Base-by-base conservation (phyloP, 2,329 filamentous ascomycete genomes). In the Colletotrichum liriopes region DNA sequence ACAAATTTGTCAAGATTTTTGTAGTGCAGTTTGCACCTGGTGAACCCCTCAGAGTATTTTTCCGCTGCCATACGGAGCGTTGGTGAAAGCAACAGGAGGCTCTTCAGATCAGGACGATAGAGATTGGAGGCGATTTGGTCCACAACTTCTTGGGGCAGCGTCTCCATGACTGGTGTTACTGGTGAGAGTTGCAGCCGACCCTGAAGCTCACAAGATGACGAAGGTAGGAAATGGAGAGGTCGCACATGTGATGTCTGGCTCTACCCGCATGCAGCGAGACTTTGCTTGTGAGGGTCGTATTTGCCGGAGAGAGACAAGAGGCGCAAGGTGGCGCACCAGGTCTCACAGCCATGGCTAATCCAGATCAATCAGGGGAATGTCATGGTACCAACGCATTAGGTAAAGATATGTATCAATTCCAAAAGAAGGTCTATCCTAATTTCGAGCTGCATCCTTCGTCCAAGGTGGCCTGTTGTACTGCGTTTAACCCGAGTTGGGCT, bases 41-140 rank as follows among this genome's bases (percentile, higher is more conserved):
- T 55, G 61, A 64, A 45, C 7, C 37, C 61, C 9, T 64, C 49
- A n/a, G 61, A 64, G 20, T 55, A 45, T 23, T 45, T 64, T 26
- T 64, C 61, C 6, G 49, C 49, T 9, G 51, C 62, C 49, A 56
- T 65, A 8, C 16, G 39, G 29, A 65, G 47, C 29, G 11, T 56
- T 2, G 12, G 20, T 9, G 62, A 47, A 7, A 65, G 51, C 4
- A 45, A 29, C 18, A 35, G 2, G 11, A 58, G 39, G n/a, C 18
- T 65, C 8, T 58, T 65, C 8, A 58, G 49, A 20, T 65, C 62
- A 1, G 49, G 11, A 9, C 49, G 51, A 23, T 37, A 5, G 12
- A 58, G 39, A 5, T 37, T 47, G 7, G 39, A 47, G 14, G 39
- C 26, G 39, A 58, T 58, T 29, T 47, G 51, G 51, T 58, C 51